phyloP scores from a whole-genome alignment of 441 rosid genomes.

The Geranium incanum region DNA sequence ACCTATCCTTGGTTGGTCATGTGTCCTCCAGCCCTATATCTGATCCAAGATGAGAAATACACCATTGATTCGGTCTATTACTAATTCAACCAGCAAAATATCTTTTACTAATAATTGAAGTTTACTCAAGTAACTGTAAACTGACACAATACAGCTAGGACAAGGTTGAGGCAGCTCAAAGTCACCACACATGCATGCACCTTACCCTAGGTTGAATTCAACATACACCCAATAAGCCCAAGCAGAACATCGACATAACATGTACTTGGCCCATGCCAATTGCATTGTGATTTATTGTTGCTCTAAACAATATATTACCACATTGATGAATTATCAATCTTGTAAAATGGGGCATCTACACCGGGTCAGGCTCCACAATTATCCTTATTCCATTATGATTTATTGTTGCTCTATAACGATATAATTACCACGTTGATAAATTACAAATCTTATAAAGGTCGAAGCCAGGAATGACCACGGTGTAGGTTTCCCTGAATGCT shows the following conservation, averaged over 20 bases:
- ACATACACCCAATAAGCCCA: background rate
- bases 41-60: background rate
- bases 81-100: background rate
- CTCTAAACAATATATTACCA: background rate
- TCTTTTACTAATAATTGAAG: background rate
- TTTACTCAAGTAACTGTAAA: constrained; percentile 7
- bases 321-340: background rate
- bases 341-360: no score
- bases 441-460: background rate
- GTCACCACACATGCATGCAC: background rate
- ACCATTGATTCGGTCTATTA: background rate
- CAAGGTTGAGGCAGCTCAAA: constrained; percentile 3
- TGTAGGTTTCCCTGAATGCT: no score
- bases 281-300: background rate
- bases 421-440: background rate
- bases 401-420: background rate
- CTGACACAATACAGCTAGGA: background rate
- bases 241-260: background rate
- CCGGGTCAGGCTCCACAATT: no score
- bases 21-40: background rate
- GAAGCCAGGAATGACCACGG: background rate
- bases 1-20: background rate
- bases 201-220: background rate
- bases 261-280: background rate
- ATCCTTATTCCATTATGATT: no score